A percentile compares a stretch with the other conserved stretches of the same genome.
These are phyloP conservation scores for Lepidium sativum DNA, from an alignment of 345 rosid species.

Conservation along the genomic window DNA sequence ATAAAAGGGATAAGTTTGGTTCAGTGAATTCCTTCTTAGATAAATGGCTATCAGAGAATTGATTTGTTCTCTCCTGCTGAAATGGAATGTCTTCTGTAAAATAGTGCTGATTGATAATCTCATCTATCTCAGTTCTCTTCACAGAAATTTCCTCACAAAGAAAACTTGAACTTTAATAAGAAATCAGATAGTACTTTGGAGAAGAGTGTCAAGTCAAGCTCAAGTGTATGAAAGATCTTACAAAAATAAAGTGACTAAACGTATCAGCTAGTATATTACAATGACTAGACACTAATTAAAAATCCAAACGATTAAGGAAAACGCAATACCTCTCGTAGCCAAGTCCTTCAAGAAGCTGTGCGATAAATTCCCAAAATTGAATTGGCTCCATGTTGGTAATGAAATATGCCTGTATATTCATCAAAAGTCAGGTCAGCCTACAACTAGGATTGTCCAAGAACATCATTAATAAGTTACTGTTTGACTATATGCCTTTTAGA, in stretches of 20 bases:
- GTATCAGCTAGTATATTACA: background rate
- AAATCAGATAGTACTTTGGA: background rate
- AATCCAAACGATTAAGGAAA: background rate
- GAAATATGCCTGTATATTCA: conserved; percentile 63
- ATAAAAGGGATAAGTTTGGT: background rate
- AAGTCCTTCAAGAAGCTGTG: conserved; percentile 65
- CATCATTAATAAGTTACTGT: background rate
- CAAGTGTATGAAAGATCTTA: conserved; percentile 2
- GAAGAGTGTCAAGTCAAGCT: background rate
- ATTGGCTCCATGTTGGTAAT: conserved; percentile 83
- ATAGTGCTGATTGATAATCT: background rate
- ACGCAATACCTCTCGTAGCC: conserved; percentile 68
- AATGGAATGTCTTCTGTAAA: background rate
- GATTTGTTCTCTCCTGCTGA: background rate
- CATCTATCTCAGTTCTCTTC: background rate
- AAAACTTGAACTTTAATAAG: background rate
- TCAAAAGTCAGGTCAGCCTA: background rate
- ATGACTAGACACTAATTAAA: background rate
- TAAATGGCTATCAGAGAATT: background rate
- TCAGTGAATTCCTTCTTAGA: background rate
- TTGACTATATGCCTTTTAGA: background rate
- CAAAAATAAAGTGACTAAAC: background rate
- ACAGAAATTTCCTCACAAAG: background rate
- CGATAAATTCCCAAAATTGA: conserved; percentile 82
- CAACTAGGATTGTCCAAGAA: background rate